Conservation (phyloP, 441 rosid species). For the Populus hybrid region DNA sequence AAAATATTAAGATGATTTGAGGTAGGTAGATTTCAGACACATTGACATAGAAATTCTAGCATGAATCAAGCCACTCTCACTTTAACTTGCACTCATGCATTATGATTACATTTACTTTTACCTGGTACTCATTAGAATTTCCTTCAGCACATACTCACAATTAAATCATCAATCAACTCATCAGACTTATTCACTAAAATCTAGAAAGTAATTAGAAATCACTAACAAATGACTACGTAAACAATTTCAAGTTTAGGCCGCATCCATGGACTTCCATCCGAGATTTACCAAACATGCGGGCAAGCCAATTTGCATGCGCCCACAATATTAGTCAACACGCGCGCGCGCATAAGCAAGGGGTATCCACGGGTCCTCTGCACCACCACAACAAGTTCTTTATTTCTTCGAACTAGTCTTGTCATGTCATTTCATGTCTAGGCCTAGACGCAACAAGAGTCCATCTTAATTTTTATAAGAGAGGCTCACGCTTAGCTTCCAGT, state of each 20-base stretch:
- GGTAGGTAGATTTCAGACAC: neutral
- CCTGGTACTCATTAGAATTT: neutral
- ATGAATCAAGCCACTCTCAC: neutral
- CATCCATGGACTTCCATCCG: neutral
- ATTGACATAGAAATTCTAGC: constrained; percentile 5
- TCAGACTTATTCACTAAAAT: neutral
- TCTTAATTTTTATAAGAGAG: neutral
- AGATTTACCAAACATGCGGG: neutral
- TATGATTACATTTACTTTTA: neutral
- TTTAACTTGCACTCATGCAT: neutral
- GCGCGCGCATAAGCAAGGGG: neutral
- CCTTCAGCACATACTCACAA: neutral
- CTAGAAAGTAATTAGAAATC: neutral
- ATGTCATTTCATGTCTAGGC: neutral
- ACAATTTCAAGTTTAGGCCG: neutral
- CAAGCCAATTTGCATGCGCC: neutral
- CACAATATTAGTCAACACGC: neutral
- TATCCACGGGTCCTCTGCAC: neutral
- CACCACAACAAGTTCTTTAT: neutral
- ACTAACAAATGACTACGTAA: neutral
- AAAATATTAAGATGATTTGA: too few species aligned
- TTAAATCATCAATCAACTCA: neutral
- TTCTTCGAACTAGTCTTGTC: neutral
- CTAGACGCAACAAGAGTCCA: neutral
- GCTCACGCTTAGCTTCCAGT: neutral